Conservation (phyloP, 2,329 filamentous ascomycete genomes). For the Nothomitra cinnamomea region DNA sequence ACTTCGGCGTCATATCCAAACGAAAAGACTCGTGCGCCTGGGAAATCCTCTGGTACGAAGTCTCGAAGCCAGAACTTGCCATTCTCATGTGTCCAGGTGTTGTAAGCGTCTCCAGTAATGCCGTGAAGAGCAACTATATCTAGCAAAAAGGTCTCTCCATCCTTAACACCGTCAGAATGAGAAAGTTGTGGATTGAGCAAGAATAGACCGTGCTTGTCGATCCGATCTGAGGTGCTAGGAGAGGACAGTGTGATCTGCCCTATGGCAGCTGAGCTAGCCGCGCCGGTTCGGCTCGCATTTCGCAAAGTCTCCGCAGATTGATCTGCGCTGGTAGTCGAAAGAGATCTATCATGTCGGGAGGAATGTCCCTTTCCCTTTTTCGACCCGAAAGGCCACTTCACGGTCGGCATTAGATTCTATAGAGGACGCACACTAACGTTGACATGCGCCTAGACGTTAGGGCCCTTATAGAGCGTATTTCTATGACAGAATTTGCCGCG, state of each 20-base stretch:
- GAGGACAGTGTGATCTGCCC: not conserved
- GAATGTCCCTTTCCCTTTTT: too few species aligned
- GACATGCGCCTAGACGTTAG: too few species aligned
- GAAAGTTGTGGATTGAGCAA: not conserved
- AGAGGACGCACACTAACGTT: too few species aligned
- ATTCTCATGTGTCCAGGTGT: conserved; percentile 7
- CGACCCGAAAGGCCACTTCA: too few species aligned
- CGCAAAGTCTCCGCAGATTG: too few species aligned
- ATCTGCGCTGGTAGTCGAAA: too few species aligned
- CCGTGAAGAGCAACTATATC: conserved; percentile 9
- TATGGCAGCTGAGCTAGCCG: too few species aligned
- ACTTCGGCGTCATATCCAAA: conserved; percentile 5
- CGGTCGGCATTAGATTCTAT: too few species aligned
- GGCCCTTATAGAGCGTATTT: too few species aligned
- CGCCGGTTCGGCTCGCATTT: too few species aligned
- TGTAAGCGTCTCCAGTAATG: conserved; percentile 8
- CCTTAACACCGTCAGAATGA: not conserved
- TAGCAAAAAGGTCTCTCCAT: not conserved
- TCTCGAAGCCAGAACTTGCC: conserved; percentile 7
- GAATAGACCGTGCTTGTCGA: not conserved
- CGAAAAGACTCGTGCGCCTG: conserved; percentile 6
- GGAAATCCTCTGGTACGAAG: conserved; percentile 8
- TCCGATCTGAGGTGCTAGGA: not conserved
- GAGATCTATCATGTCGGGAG: too few species aligned
- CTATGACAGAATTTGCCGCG: too few species aligned